Evolutionary conservation across 257 asterid genomes (phyloP).

Genomic region (Solanum bulbocastanum): DNA sequence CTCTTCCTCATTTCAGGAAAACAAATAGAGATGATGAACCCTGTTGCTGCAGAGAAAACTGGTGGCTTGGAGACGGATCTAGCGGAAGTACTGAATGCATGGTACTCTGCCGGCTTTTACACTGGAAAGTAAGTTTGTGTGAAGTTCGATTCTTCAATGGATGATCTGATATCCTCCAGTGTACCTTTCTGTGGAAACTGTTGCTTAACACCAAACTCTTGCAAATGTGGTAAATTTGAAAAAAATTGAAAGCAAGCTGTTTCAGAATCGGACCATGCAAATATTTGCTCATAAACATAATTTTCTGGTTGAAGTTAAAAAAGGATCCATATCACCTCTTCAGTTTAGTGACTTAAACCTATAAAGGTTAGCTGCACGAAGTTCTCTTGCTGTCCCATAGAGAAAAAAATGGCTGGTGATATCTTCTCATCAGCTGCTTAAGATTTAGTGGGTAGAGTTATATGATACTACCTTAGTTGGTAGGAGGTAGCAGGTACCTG

Average conservation of each 20-base stretch:
- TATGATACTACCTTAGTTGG: neutral
- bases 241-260: neutral
- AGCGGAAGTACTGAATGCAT: slow-evolving; percentile 53
- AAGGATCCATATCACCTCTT: neutral
- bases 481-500: neutral
- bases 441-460: neutral
- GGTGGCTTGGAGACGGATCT: slow-evolving; percentile 43
- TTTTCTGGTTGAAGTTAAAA: neutral
- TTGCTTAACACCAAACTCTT: neutral
- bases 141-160: neutral
- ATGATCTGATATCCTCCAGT: neutral
- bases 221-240: neutral
- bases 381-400: neutral
- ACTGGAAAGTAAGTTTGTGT: slow-evolving; percentile 68
- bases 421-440: neutral
- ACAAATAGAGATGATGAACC: slow-evolving; percentile 10
- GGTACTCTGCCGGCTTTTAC: slow-evolving; percentile 68
- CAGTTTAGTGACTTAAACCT: neutral
- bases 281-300: neutral
- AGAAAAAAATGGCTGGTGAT: neutral
- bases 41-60: slow-evolving; percentile 14
- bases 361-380: neutral
- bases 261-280: neutral
- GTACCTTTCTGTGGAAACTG: neutral
- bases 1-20: slow-evolving; percentile 26